Evolutionary conservation across 2,329 filamentous ascomycete genomes (phyloP), one percentile per base, ranked within the genome.

Genomic region (Phoma sp.): DNA sequence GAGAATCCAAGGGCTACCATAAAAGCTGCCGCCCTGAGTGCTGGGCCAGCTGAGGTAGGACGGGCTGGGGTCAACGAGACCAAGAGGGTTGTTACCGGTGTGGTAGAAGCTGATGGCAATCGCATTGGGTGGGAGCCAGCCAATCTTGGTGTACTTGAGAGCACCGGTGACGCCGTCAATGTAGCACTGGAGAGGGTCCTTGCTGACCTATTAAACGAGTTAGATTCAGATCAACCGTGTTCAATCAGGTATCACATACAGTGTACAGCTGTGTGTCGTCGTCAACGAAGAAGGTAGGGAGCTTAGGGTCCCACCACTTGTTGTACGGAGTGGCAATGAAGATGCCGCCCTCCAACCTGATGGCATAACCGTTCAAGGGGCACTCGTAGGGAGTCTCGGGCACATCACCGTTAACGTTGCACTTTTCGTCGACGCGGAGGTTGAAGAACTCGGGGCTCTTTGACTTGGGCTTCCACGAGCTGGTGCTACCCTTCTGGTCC

Each of bases 321-420:
- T 67, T 68, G 57, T 69, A 71, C 25, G 66, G 65, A 15, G 65
- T 69, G 10, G 64, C 68, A 51, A 70, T 62, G 15, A 61, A 61
- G n/a, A 62, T 62, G 33, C 65, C 66, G 12, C 65, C 58, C 30
- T 67, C 53, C n/a, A 71, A 46, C 17, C 64, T 62, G 43, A 70
- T 60, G 12, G 60, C 63, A 26, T 60, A 68, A 18, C 60, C 57
- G 12, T 51, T 47, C 38, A 67, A 58, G 3, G 40, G 42, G 46
- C 64, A 69, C 18, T 47, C 38, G 28, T 42, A 25, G 10, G 46
- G 4, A 11, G 39, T 32, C 32, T 58, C 42, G 7, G 11, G 4
- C n/a, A 36, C 32, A 17, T 29, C 38, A 26, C 20, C 14, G 47
- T 30, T 20, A 4, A 32, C 33, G 20, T 25, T 25, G 50, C 58